These are phyloP conservation scores for Phaeophleospora eucalypticola DNA, from an alignment of 2,329 filamentous ascomycete species.

Conservation along the genomic window DNA sequence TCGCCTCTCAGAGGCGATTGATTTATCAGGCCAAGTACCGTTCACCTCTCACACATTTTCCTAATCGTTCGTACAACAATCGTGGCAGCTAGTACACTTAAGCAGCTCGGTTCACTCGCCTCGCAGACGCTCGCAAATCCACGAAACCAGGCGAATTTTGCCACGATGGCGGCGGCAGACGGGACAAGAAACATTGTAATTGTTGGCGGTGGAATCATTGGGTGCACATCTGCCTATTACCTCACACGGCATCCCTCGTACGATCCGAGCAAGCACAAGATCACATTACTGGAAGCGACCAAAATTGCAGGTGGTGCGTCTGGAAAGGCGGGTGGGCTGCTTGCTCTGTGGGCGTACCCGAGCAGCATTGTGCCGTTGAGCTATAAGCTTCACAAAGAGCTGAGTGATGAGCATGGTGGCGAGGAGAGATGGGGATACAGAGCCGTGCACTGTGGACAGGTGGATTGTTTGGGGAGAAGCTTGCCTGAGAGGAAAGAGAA, in stretches of 20 bases:
- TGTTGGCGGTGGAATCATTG: slow-evolving; percentile 82
- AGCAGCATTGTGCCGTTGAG: slow-evolving; percentile 77
- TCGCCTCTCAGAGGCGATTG: slow-evolving; percentile 1
- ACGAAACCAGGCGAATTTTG: slow-evolving; percentile 1
- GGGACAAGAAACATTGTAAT: slow-evolving; percentile 34
- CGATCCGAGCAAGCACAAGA: slow-evolving; percentile 66
- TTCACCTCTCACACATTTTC: neutral
- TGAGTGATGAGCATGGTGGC: slow-evolving; percentile 80
- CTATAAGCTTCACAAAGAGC: slow-evolving; percentile 74
- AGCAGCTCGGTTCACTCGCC: neutral
- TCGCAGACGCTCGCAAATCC: neutral
- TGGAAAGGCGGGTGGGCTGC: slow-evolving; percentile 86
- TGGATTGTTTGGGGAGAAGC: slow-evolving; percentile 50
- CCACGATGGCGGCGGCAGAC: slow-evolving; percentile 27
- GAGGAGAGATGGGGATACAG: slow-evolving; percentile 82
- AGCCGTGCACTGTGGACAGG: slow-evolving; percentile 66
- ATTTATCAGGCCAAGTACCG: slow-evolving; percentile 3
- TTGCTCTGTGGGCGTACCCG: slow-evolving; percentile 91
- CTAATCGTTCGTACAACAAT: neutral
- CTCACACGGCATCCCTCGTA: slow-evolving; percentile 81
- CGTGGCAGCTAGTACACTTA: neutral
- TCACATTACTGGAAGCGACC: slow-evolving; percentile 83
- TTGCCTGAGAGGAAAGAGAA: slow-evolving; percentile 28
- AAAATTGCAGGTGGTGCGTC: slow-evolving; percentile 86
- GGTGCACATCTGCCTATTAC: slow-evolving; percentile 86